A percentile compares a stretch with the other conserved stretches of the same genome.
phyloP scores from a whole-genome alignment of 768 basidiomycete genomes.

The Lactifluus subvellereus region DNA sequence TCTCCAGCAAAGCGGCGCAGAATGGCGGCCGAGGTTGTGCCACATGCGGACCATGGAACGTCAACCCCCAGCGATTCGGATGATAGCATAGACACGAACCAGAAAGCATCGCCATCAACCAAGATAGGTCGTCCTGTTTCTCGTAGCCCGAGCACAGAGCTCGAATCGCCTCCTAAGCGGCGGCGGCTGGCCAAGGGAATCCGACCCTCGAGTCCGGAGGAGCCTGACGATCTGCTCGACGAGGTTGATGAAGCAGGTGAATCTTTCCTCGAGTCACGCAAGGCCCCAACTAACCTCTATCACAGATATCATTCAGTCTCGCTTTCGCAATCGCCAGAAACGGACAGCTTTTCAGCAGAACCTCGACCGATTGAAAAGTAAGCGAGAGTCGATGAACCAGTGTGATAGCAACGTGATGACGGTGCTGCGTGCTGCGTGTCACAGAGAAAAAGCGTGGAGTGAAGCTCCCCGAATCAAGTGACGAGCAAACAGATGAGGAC shows the following conservation, averaged over 20 bases:
- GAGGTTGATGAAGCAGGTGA: conserved; percentile 55
- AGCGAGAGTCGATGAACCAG: conserved; percentile 22
- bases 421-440: not conserved
- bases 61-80: conserved; percentile 9
- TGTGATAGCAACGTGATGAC: not conserved
- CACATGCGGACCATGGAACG: not conserved
- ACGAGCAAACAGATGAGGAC: conserved; percentile 23
- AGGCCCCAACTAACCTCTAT: conserved; percentile 5
- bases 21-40: conserved; percentile 21
- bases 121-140: not conserved
- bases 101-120: not conserved
- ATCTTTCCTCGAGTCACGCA: conserved; percentile 24
- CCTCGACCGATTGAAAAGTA: conserved; percentile 63
- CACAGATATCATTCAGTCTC: conserved; percentile 56
- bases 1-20: conserved; percentile 25
- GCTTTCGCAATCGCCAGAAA: conserved; percentile 57
- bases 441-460: conserved; percentile 13
- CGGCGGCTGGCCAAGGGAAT: conserved; percentile 41
- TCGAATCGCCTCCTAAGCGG: conserved; percentile 33
- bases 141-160: conserved; percentile 33
- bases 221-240: conserved; percentile 41
- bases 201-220: conserved; percentile 38
- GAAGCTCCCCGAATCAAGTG: conserved; percentile 24
- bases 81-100: not conserved
- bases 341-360: conserved; percentile 56